Evolutionary conservation across 495 filamentous ascomycete genomes (phyloP).

Genomic region (Jackrogersella multiformis): DNA sequence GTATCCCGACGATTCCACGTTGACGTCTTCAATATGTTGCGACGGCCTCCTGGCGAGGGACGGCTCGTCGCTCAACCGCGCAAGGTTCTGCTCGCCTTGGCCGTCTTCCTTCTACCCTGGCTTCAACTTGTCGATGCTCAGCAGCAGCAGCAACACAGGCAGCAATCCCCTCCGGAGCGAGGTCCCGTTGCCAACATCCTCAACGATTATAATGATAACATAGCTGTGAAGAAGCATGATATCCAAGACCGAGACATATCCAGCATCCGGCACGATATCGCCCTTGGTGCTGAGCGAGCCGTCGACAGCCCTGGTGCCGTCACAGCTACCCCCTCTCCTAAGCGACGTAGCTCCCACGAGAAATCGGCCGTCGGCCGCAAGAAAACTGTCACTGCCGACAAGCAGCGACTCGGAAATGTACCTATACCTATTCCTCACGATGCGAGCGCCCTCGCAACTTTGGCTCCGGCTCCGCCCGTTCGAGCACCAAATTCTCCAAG

Average conservation of each 20-base stretch:
- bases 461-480: conserved; percentile 90
- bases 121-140: conserved; percentile 65
- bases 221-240: conserved; percentile 32
- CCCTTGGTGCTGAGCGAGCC: conserved; percentile 39
- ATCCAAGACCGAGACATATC: conserved; percentile 28
- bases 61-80: conserved; percentile 55
- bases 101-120: conserved; percentile 61
- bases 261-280: conserved; percentile 43
- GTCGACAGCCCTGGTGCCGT: conserved; percentile 35
- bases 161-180: conserved; percentile 40
- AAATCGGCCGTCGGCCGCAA: conserved; percentile 24
- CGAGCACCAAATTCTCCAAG: conserved; percentile 79
- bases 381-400: conserved; percentile 39
- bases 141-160: conserved; percentile 65
- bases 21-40: conserved; percentile 62
- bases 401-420: conserved; percentile 52
- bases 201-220: conserved; percentile 45
- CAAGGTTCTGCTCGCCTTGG: conserved; percentile 59
- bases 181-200: conserved; percentile 43
- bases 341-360: conserved; percentile 38
- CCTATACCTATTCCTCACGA: conserved; percentile 65
- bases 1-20: conserved; percentile 45
- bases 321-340: conserved; percentile 31
- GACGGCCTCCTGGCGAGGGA: conserved; percentile 64
- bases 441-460: conserved; percentile 93